Base-by-base conservation (phyloP, 768 basidiomycete genomes). In the Mycena maculata region DNA sequence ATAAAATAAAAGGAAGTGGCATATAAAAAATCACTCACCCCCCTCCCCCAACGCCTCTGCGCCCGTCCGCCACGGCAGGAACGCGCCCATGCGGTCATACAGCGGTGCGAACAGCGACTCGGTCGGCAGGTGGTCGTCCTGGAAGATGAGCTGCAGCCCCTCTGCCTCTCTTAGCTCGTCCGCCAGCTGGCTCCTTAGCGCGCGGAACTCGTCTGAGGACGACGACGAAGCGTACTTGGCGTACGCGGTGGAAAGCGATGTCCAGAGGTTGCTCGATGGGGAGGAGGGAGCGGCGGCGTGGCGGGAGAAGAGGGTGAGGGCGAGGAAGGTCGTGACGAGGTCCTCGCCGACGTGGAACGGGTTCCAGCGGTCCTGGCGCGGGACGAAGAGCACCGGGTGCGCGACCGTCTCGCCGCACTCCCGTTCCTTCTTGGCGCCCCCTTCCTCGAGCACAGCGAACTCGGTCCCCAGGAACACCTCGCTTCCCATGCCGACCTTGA, bases 301-400 rank as follows among this genome's bases (percentile, higher is more conserved):
- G 3, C 65, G 54, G 28, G 69, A 70, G 41, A 71, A 71, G 41
- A 71, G 9, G 0, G 58, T 60, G 41, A 71, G 62, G 23, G 69
- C 65, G 23, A 71, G 62, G 58, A 71, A 71, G n/a, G 69, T 71
- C 18, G 69, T 71, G 30, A 71, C 69, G 42, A 71, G 57, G 62
- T 71, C 69, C 44, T 71, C 69, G n/a, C 69, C 69, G 53, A 71
- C 69, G 49, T 71, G 69, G 65, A 71, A 71, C 22, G 69, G 69
- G 44, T 71, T 71, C 69, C 69, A 71, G 25, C 59, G 56, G 54
- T 71, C 69, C 49, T 71, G 69, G 27, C 69, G 50, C 44, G 52
- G 69, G 39, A 71, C 62, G 50, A 71, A 71, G 39, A 71, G 62
- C 23, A 67, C 65, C 3, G 69, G 69, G 63, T 71, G 69, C 38